Base-by-base conservation (phyloP, 148 eudicot species). In the Tetragonia tetragonoides region DNA sequence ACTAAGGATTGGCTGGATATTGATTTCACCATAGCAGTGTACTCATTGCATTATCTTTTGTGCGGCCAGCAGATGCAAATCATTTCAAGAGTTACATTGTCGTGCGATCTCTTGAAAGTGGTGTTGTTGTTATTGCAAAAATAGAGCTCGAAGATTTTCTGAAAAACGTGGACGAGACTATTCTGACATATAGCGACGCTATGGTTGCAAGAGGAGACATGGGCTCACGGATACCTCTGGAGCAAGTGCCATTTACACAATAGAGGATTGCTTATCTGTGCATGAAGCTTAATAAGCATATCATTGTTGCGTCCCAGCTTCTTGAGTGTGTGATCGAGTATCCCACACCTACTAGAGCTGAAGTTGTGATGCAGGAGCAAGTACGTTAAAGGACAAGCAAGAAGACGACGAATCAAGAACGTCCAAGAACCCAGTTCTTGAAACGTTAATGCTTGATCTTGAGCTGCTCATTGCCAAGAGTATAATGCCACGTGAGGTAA, bases 121-220 rank as follows among this genome's bases (percentile, higher is more conserved):
- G 85, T 74, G 82, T 90, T 61, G 87, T 92, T 54, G 95, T 95
- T 24, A 87, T 95, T 82, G 97, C 99, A 21, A 95, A 95, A 86
- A 95, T 95, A 72, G 99, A 95, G 85, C 93, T 98, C 78, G 80
- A 91, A 18, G 99, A 95, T 74, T 95, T 98, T 14, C 83, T 95
- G 76, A 90, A 86, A 83, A 93, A 95, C 85, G 79, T 93, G 84
- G 91, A 91, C 78, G 99, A 95, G 80, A 95, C 93, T 77, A 86
- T 95, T 75, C 85, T 60, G 82, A 95, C 94, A 78, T 89, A 97
- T 41, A 97, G 93, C 78, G 99, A 97, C 75, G 90, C 93, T 66
- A 93, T 95, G 99, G 99, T 95, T 67, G 99, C 99, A 23, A 87
- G 99, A 86, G 99, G 99, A 60, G 99, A 95, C 81, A 87, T 95